Base-by-base conservation (phyloP, 2,329 filamentous ascomycete species). In the Paecilomyces sp. region DNA sequence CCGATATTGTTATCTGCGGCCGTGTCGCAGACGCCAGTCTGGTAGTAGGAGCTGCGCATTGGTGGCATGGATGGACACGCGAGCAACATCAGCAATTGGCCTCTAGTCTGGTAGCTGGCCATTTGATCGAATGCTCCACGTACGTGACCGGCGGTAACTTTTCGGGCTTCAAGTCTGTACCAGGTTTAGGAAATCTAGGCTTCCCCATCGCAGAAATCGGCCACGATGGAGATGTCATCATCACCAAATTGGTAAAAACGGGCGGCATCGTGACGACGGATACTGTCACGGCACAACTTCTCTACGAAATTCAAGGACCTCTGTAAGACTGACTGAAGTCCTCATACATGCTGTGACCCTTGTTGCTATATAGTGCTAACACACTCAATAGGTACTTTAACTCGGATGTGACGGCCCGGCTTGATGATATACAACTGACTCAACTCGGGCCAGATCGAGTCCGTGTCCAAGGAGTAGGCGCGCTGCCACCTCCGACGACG, bases 401-500 rank as follows among this genome's bases (percentile, higher is more conserved):
- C n/a, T 22, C 50, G 4, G 65, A 67, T 50, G 36, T 53, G n/a
- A 24, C 50, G 1, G 22, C 50, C 25, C n/a, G 22, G 24, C 22
- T 24, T 25, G n/a, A 53, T 1, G 4, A 53, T 53, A 53, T 24
- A 53, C 7, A 11, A 8, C 47, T 51, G 13, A n/a, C 15, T 9
- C 15, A 51, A 18, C 15, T 51, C 47, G 22, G 13, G 2, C 47
- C 12, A 8, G 11, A 51, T 11, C 47, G n/a, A 22, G 50, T 53
- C n/a, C 18, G 25, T 9, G n/a, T 24, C n/a, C 62, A 61, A 25
- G 79, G 79, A 18, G 71, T 81, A 22, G 72, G 73, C 56, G 76
- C 74, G 8, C 69, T 70, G 2, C 74, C 78, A 0, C 80, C 81
- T 3, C 80, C 80, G 4, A 72, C 79, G 7, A 83, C 80, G 0